Percentiles rank a stretch among this genome's conserved stretches.
phyloP scores from a whole-genome alignment of 208 protist genomes.

The Angomonas desouzai region DNA sequence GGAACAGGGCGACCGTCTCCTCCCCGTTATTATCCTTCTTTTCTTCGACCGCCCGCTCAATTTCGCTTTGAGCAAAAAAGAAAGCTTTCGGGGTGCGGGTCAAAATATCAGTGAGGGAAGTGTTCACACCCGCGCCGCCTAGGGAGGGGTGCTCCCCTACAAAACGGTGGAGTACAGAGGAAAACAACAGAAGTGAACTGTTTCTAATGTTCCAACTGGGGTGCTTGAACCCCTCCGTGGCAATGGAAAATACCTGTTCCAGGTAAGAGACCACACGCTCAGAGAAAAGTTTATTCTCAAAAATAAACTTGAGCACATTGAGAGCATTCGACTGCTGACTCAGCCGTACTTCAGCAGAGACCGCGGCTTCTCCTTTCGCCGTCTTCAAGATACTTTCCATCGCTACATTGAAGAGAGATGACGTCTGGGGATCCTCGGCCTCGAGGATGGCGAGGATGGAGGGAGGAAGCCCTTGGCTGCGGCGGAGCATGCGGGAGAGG shows the following conservation, averaged over 20 bases:
- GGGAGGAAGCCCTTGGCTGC: constrained; percentile 87
- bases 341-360: constrained; percentile 24
- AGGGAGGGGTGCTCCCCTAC: constrained; percentile 84
- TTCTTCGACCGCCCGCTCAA: background rate
- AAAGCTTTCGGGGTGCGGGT: constrained; percentile 64
- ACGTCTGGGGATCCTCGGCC: constrained; percentile 68
- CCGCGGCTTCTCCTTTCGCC: constrained; percentile 17
- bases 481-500: constrained; percentile 76
- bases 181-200: constrained; percentile 90
- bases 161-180: constrained; percentile 85
- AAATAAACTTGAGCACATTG: constrained; percentile 92
- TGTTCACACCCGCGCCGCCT: constrained; percentile 75
- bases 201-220: constrained; percentile 87
- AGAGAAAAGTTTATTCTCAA: constrained; percentile 80
- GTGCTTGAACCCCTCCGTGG: constrained; percentile 76
- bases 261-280: constrained; percentile 57
- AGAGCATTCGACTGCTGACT: constrained; percentile 86
- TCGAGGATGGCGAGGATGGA: constrained; percentile 78
- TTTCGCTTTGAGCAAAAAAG: constrained; percentile 11
- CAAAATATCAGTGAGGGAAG: constrained; percentile 72
- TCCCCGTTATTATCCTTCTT: background rate
- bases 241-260: constrained; percentile 78
- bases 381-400: constrained; percentile 61
- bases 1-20: constrained; percentile 68
- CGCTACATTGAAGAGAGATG: constrained; percentile 63